These are phyloP conservation scores for Coelastrella sp. DNA, from an alignment of 139 green algal genomes.

Conservation along the genomic window DNA sequence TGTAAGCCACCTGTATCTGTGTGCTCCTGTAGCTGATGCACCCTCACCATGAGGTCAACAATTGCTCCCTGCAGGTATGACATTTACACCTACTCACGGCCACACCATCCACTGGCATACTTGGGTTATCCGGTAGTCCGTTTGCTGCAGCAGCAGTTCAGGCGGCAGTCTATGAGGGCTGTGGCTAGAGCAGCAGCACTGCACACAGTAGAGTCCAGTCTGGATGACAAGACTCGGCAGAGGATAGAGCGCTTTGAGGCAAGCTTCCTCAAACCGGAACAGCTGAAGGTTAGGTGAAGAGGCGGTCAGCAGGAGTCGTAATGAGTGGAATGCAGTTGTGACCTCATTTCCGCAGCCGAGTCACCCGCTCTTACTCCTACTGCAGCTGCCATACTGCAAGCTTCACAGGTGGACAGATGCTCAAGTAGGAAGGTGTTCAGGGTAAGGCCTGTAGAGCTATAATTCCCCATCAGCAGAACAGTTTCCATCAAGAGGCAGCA, in stretches of 20 bases:
- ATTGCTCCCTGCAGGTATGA: constrained; percentile 56
- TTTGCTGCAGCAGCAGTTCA: constrained; percentile 64
- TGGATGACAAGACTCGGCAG: constrained; percentile 19
- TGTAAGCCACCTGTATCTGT: neutral
- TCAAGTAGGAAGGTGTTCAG: no score
- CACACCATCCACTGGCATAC: constrained; percentile 61
- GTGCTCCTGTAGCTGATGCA: neutral
- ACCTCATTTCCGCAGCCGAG: no score
- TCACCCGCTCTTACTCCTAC: no score
- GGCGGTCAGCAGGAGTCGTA: no score
- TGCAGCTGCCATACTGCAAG: no score
- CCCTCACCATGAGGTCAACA: neutral
- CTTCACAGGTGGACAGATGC: no score
- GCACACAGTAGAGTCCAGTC: constrained; percentile 10
- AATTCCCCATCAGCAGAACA: no score
- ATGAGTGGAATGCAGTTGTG: no score
- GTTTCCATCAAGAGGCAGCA: no score
- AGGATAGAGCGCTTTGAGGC: constrained; percentile 11
- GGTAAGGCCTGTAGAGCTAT: no score
- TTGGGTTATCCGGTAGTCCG: constrained; percentile 68
- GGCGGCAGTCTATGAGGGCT: constrained; percentile 42
- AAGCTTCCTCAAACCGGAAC: neutral
- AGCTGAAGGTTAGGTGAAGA: neutral
- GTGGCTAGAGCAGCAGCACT: constrained; percentile 44
- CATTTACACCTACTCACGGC: constrained; percentile 63